Base-by-base conservation (phyloP, 1,284 basidiomycete genomes). In the Tylopilus sp. region DNA sequence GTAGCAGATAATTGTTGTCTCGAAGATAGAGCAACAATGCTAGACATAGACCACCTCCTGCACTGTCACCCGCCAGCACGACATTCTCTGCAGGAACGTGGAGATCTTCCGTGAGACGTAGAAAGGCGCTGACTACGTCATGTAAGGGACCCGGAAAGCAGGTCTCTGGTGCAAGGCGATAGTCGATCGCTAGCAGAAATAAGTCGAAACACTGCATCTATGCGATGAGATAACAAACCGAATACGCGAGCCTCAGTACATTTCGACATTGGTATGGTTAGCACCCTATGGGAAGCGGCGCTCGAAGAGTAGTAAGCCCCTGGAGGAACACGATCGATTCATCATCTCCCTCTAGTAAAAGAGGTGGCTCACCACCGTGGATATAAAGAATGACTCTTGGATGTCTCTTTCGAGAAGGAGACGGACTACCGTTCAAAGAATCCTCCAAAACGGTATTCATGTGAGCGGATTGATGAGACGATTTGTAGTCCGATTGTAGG, bases 271-370 rank as follows among this genome's bases (percentile, higher is more conserved):
- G 92, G 90, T 58, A 98, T 93, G 9, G 95, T 96, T 51, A 99
- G 80, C 37, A 92, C 76, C 37, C 96, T 81, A 67, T 97, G 94
- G 0, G 92, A 92, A n/a, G 94, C 90, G 15, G 96, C 90, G 59
- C 89, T 94, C 58, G 92, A 95, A 52, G 92, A 78, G 66, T 93
- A 98, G 67, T 97, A 98, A 43, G 95, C 95, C 41, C 92, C 88
- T 89, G 52, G 15, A n/a, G 37, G 44, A 45, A 38, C 34, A 18
- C 18, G 38, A 29, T 55, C 21, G 58, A 41, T 13, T 28, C 16
- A n/a, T 28, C 18, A 15, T 28, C 26, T 45, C 42, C 45, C 19
- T 35, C 31, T 34, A 19, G 16, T 13, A 23, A 33, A 15, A 31
- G 26, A 44, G 40, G 34, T 25, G 21, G 67, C 78, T 56, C 56